phyloP scores from a whole-genome alignment of 441 rosid genomes.

The Jatropha multifida region DNA sequence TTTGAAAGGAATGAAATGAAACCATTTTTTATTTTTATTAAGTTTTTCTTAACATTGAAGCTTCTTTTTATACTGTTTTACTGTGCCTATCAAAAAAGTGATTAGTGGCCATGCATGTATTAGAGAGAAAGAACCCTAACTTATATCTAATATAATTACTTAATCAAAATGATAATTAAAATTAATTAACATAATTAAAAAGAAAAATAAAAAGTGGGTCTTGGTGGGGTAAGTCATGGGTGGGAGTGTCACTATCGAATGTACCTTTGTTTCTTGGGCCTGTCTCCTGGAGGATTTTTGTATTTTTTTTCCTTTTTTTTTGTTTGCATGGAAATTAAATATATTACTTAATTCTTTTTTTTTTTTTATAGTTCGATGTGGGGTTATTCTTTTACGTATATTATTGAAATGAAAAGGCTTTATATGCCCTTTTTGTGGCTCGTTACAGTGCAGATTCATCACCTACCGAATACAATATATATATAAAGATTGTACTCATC shows the following conservation, averaged over 20 bases:
- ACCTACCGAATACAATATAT: not conserved
- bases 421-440: not conserved
- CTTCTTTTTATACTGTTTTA: conserved; percentile 38
- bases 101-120: conserved; percentile 40
- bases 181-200: conserved; percentile 3
- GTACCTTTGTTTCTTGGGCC: conserved; percentile 57
- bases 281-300: conserved; percentile 28
- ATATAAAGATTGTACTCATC: not conserved
- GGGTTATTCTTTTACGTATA: conserved; percentile 11
- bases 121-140: conserved; percentile 37
- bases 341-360: not conserved
- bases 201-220: conserved; percentile 27
- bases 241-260: conserved; percentile 71
- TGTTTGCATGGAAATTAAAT: conserved; percentile 27
- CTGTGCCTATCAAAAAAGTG: conserved; percentile 21
- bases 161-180: conserved; percentile 6
- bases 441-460: not conserved
- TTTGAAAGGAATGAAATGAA: conserved; percentile 29
- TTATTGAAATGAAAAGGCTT: conserved; percentile 9
- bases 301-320: conserved; percentile 20
- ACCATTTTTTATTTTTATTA: not conserved
- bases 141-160: conserved; percentile 1
- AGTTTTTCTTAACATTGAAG: conserved; percentile 41
- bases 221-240: conserved; percentile 55
- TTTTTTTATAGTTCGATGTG: not conserved